Base-by-base conservation (phyloP, 345 rosid species). In the Populus tremula region DNA sequence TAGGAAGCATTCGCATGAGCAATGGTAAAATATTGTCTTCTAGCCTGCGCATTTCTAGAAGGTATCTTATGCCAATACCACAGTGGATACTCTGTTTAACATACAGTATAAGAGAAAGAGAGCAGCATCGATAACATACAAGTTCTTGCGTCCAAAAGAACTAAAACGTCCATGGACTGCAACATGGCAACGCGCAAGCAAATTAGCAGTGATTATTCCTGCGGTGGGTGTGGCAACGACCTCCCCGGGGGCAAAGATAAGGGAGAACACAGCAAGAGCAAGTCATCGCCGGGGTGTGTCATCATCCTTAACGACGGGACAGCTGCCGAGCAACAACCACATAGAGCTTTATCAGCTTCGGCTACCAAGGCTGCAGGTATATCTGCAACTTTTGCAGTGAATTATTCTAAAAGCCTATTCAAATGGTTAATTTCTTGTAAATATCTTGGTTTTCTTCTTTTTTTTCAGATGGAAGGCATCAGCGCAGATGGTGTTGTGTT, bases 191-290 rank as follows among this genome's bases (percentile, higher is more conserved):
- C 78, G 54, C 86, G 91, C 88, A 81, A 79, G 81, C 33, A 72
- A 78, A 73, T 88, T 31, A 31, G 91, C 27, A 84, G 82, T 4
- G 86, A 81, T 31, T 72, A 76, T 27, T 33, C 87, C 0, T 87
- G 91, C 91, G 83, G 79, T 1, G 94, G 94, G 1, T 90, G 92
- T 4, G 89, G 94, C 11, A 70, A 74, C 11, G 91, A 89, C 69
- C 83, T 89, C 2, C 36, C 73, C 53, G 12, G 79, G 4, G 78
- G 82, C 82, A 88, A 88, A 11, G 89, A 88, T n/a, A 45, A 70
- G 36, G 91, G 88, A 17, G 82, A 81, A 47, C 92, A 75, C 79
- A 89, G 92, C 87, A 70, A 78, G 78, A 83, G 91, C 89, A 80
- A 75, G 68, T 65, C 91, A 4, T 90, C 91, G 94, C 91, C 92